Percentiles rank a stretch among this genome's conserved stretches.
Conservation (phyloP, 1,284 basidiomycete genomes). For the Trametes polyzona region DNA sequence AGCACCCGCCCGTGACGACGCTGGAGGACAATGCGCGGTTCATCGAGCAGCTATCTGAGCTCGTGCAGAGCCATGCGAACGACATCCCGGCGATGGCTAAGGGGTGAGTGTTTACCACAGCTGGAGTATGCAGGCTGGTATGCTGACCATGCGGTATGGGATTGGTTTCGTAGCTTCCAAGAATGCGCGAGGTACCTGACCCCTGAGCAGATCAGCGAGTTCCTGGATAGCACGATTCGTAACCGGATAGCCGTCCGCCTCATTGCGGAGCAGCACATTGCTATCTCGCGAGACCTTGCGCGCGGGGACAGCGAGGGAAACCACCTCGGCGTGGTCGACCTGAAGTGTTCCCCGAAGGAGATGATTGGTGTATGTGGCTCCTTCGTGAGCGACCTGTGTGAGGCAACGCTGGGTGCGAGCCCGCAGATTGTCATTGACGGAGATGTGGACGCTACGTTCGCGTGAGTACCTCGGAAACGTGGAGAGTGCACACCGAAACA, state of each 20-base stretch:
- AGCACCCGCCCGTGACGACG: slow-evolving; percentile 66
- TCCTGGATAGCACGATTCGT: slow-evolving; percentile 85
- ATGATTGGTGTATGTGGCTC: slow-evolving; percentile 81
- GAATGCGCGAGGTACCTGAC: slow-evolving; percentile 87
- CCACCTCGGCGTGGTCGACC: slow-evolving; percentile 71
- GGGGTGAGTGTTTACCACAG: slow-evolving; percentile 55
- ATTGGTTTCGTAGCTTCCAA: slow-evolving; percentile 65
- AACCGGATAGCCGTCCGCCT: slow-evolving; percentile 88
- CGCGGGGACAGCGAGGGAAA: slow-evolving; percentile 33
- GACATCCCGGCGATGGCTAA: slow-evolving; percentile 91
- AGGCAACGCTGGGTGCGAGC: slow-evolving; percentile 80
- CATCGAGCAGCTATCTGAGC: slow-evolving; percentile 64
- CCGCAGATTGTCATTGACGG: slow-evolving; percentile 76
- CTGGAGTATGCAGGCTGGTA: neutral
- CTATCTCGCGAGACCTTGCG: slow-evolving; percentile 69
- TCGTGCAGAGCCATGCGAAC: slow-evolving; percentile 82
- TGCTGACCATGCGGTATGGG: neutral
- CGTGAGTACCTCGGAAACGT: slow-evolving; percentile 67
- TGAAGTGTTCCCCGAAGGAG: slow-evolving; percentile 65
- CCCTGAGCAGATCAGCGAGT: slow-evolving; percentile 73
- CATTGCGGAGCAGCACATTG: slow-evolving; percentile 92
- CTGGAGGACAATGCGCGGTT: slow-evolving; percentile 76
- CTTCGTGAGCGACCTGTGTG: slow-evolving; percentile 83
- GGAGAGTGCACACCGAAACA: no score
- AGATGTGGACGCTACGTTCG: slow-evolving; percentile 69